Conservation (phyloP, 345 rosid genomes). For the Erodium maritimum region DNA sequence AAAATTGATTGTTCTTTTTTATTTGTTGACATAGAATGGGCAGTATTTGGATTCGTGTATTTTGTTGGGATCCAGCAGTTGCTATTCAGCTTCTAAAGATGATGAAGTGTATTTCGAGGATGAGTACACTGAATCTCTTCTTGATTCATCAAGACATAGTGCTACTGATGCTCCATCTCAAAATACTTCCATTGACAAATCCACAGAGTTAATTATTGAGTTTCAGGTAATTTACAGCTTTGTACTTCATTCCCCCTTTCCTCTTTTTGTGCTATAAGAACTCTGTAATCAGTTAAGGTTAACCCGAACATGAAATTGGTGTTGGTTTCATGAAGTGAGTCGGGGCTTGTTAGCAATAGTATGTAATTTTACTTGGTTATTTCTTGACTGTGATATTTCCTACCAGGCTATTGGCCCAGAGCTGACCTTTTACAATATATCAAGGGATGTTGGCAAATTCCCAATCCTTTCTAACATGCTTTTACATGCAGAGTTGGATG, state of each 20-base stretch:
- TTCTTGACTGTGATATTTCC: slow-evolving; percentile 1
- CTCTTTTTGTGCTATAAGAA: neutral
- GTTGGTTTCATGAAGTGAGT: neutral
- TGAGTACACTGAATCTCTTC: slow-evolving; percentile 28
- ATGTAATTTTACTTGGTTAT: neutral
- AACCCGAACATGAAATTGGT: neutral
- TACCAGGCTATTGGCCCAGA: slow-evolving; percentile 91
- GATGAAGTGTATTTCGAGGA: slow-evolving; percentile 58
- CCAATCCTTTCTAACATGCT: slow-evolving; percentile 66
- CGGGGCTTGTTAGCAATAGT: neutral
- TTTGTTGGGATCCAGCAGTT: slow-evolving; percentile 62
- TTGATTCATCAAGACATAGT: slow-evolving; percentile 26
- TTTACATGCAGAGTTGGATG: slow-evolving; percentile 85
- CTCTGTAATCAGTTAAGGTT: neutral
- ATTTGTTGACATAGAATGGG: slow-evolving; percentile 51
- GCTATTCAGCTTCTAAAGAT: slow-evolving; percentile 57
- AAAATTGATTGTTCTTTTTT: slow-evolving; percentile 1
- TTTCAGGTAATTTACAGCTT: slow-evolving; percentile 49
- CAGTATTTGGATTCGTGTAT: slow-evolving; percentile 82
- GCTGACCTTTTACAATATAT: slow-evolving; percentile 77
- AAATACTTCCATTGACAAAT: slow-evolving; percentile 29
- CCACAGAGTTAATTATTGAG: slow-evolving; percentile 57
- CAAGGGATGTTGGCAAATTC: slow-evolving; percentile 56
- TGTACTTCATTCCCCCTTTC: neutral
- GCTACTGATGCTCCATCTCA: slow-evolving; percentile 25